Evolutionary conservation across 164 flowering plant genomes (phyloP).

Genomic region (Magnolia kwangsiensis): DNA sequence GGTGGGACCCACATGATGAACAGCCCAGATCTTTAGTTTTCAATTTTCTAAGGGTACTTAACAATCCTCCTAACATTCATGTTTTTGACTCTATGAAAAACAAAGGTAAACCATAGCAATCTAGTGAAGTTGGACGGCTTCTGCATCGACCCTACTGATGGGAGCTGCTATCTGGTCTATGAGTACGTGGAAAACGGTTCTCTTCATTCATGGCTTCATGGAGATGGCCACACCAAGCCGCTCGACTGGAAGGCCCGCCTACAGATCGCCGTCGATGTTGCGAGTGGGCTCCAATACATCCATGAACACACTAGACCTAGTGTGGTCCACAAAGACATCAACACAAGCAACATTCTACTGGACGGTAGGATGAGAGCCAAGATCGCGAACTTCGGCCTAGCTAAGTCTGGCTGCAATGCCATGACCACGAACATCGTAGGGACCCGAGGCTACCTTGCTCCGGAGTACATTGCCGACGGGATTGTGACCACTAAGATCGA

Average conservation of each 20-base stretch:
- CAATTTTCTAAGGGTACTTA: no score
- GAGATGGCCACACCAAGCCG: conserved; percentile 18
- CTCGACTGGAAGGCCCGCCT: conserved; percentile 75
- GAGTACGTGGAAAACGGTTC: conserved; percentile 86
- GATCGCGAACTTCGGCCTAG: conserved; percentile 88
- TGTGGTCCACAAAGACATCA: conserved; percentile 89
- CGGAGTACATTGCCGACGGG: conserved; percentile 79
- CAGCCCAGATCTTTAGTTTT: no score
- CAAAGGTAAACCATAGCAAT: conserved; percentile 88
- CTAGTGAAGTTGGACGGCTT: conserved; percentile 88
- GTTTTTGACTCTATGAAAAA: conserved; percentile 2
- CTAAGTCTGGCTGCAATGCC: conserved; percentile 87
- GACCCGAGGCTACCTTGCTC: conserved; percentile 95
- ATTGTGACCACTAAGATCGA: conserved; percentile 80
- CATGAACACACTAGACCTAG: conserved; percentile 82
- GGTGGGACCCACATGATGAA: no score
- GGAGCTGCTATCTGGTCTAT: conserved; percentile 71
- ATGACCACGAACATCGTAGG: conserved; percentile 89
- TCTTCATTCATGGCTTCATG: conserved; percentile 70
- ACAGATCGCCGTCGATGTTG: conserved; percentile 72
- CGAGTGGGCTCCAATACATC: conserved; percentile 86
- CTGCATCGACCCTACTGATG: conserved; percentile 69
- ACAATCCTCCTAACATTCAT: background rate
- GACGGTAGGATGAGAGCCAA: conserved; percentile 81
- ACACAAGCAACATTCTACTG: conserved; percentile 82